Evolutionary conservation across 352 stramenopile species (phyloP).

Genomic region (Pseudoperonospora humuli): DNA sequence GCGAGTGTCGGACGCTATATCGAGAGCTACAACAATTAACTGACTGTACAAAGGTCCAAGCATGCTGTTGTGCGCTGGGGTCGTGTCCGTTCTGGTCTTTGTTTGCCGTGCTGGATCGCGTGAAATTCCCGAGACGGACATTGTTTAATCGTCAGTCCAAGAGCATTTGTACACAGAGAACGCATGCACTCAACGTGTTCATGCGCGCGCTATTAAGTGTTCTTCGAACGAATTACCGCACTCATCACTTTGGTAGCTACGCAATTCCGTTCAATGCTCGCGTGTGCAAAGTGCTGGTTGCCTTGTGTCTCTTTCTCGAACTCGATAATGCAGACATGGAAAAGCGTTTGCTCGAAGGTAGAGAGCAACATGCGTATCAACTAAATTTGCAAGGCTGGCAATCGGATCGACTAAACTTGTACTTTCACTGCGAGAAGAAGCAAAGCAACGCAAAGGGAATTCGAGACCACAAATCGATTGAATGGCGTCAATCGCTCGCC

Average conservation of each 20-base stretch:
- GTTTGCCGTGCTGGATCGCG: constrained; percentile 26
- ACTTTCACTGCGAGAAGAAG: constrained; percentile 20
- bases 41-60: constrained; percentile 27
- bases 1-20: constrained; percentile 45
- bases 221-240: constrained; percentile 25
- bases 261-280: constrained; percentile 4
- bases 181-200: constrained; percentile 20
- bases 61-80: constrained; percentile 42
- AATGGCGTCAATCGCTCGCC: constrained; percentile 7
- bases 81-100: constrained; percentile 62
- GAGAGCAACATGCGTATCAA: constrained; percentile 10
- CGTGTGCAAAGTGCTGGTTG: constrained; percentile 34
- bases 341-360: constrained; percentile 14
- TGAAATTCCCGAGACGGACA: constrained; percentile 43
- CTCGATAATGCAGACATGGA: constrained; percentile 20
- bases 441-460: constrained; percentile 4
- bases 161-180: constrained; percentile 23
- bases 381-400: constrained; percentile 42
- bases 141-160: constrained; percentile 42
- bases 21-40: constrained; percentile 31
- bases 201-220: constrained; percentile 24
- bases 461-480: constrained; percentile 17
- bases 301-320: constrained; percentile 32
- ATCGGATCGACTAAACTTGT: constrained; percentile 26
- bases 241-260: constrained; percentile 26